phyloP scores from a whole-genome alignment of 371 early-diverging fungal species.

The Zopfochytrium polystomum region DNA sequence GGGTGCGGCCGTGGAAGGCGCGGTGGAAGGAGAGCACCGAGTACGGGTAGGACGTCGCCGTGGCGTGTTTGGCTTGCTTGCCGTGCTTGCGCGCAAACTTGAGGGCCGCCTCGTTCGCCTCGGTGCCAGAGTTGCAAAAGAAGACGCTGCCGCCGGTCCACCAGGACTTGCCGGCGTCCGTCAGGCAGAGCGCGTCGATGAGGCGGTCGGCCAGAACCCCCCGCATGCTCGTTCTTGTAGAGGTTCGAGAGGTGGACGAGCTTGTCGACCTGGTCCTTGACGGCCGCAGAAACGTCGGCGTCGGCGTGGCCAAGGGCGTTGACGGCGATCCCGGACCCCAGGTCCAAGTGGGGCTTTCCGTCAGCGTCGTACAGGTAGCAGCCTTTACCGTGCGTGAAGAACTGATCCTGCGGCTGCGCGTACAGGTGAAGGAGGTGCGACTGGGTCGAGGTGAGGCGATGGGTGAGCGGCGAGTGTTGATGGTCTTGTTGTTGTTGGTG shows the following conservation, averaged over 20 bases:
- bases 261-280: slow-evolving; percentile 75
- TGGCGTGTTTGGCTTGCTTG: slow-evolving; percentile 47
- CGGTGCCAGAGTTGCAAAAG: slow-evolving; percentile 87
- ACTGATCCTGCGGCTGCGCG: slow-evolving; percentile 34
- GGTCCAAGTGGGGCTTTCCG: slow-evolving; percentile 73
- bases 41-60: slow-evolving; percentile 46
- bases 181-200: slow-evolving; percentile 10
- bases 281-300: slow-evolving; percentile 58
- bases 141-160: slow-evolving; percentile 62
- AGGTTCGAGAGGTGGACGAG: slow-evolving; percentile 80
- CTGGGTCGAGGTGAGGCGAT: too few species aligned
- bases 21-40: slow-evolving; percentile 74
- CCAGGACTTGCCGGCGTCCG: slow-evolving; percentile 11
- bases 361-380: slow-evolving; percentile 66
- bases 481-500: too few species aligned
- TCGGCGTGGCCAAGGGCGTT: slow-evolving; percentile 84
- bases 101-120: slow-evolving; percentile 84
- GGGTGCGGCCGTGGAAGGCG: slow-evolving; percentile 92
- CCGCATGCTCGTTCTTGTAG: slow-evolving; percentile 76
- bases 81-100: slow-evolving; percentile 93
- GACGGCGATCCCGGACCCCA: slow-evolving; percentile 88
- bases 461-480: too few species aligned
- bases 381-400: slow-evolving; percentile 67
- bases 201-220: slow-evolving; percentile 63
- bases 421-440: slow-evolving; percentile 46